A percentile compares a stretch with the other conserved stretches of the same genome.
phyloP scores from a whole-genome alignment of 2,329 filamentous ascomycete genomes.

The Alternaria sp. region DNA sequence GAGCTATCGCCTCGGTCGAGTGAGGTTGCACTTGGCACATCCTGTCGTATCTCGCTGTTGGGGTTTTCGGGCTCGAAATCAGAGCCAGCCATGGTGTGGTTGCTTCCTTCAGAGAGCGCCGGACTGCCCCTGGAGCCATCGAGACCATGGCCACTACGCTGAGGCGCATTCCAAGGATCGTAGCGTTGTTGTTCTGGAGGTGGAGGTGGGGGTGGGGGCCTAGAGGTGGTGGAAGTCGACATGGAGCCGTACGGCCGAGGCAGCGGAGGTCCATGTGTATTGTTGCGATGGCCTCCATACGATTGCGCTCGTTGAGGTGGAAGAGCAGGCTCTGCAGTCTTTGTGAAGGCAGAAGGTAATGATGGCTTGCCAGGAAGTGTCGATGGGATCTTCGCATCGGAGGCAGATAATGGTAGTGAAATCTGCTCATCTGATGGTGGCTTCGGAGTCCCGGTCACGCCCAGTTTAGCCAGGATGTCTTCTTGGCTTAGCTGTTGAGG shows the following conservation, averaged over 20 bases:
- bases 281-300: constrained; percentile 24
- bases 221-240: constrained; percentile 19
- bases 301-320: constrained; percentile 31
- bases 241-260: constrained; percentile 38
- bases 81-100: constrained; percentile 43
- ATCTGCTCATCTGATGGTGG: constrained; percentile 35
- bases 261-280: constrained; percentile 12
- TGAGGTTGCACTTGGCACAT: constrained; percentile 18
- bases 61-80: constrained; percentile 41
- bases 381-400: constrained; percentile 15
- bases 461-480: constrained; percentile 44
- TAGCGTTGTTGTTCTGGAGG: constrained; percentile 22
- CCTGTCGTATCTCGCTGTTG: constrained; percentile 17
- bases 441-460: constrained; percentile 48
- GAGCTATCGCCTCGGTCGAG: constrained; percentile 42
- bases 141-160: constrained; percentile 22
- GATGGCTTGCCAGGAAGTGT: constrained; percentile 29
- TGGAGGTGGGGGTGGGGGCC: constrained; percentile 32
- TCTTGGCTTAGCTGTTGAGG: constrained; percentile 39
- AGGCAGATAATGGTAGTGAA: constrained; percentile 12
- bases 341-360: constrained; percentile 6
- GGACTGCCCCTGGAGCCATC: constrained; percentile 38
- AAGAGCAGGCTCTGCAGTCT: constrained; percentile 4
- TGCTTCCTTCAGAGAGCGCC: constrained; percentile 43
- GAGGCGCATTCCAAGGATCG: constrained; percentile 33